Evolutionary conservation across 129 eudicot species (phyloP), one percentile per base, ranked within the genome.

Genomic region (Mikania micrantha): DNA sequence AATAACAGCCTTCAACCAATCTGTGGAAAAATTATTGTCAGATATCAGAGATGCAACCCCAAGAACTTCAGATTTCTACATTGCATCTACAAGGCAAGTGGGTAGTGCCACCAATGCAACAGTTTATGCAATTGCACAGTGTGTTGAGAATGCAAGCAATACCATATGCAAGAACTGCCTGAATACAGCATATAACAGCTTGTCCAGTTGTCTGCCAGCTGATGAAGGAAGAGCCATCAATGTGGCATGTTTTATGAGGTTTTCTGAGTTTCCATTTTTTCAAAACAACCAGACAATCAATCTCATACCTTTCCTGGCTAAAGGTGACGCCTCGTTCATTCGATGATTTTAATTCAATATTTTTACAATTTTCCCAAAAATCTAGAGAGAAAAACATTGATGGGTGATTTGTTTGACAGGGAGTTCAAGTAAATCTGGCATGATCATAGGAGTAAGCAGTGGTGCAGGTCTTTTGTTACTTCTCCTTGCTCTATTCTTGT

Each of bases 371-470:
- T n/a, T 5, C 24, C 53, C 21, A 16, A n/a, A 22, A 52, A 21
- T 21, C n/a, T 9, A 21, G 0, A 3, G n/a, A 13, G 38, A 11
- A 7, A 50, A 56, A 56, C 4, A 10, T 25, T 56, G 38, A 56
- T 0, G 44, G 29, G 10, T 50, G 11, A 61, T 22, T 52, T 54
- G 6, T 40, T 40, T 61, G 32, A 31, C 65, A 83, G 96, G 89
- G 48, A 35, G 71, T 60, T 85, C 96, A 68, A 83, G 80, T 78
- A 83, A 77, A 53, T 81, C 39, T 31, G 52, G 66, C 54, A 79
- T 79, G 41, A 74, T 83, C 22, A 74, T 79, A 45, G 87, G 92
- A 29, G 83, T 86, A 0, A 81, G 75, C n/a, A 82, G 70, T 10
- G 83, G 92, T 56, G 64, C 29, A 24, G 74, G 63, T 11, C 57